phyloP scores from a whole-genome alignment of 257 asterid species.

The Penstemon davidsonii region DNA sequence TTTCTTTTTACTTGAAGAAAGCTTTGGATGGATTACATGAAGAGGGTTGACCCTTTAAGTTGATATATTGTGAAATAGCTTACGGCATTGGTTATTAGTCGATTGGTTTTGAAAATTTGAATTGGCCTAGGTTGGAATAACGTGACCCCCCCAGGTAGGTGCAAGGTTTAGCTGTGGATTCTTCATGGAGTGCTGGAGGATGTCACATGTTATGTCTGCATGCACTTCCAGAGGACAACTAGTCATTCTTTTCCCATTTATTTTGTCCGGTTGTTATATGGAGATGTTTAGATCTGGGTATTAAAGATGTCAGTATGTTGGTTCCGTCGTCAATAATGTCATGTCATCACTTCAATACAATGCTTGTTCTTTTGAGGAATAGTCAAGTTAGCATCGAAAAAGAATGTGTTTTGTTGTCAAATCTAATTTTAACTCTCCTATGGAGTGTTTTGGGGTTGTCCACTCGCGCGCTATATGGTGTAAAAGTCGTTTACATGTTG shows the following conservation, averaged over 20 bases:
- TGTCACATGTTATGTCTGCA: conserved; percentile 7
- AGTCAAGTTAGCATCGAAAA: background rate
- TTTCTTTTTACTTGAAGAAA: conserved; percentile 1
- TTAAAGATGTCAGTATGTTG: background rate
- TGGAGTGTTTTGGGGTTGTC: too few relatives aligned
- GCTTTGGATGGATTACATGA: background rate
- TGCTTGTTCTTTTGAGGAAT: background rate
- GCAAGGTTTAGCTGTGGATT: background rate
- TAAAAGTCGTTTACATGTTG: too few relatives aligned
- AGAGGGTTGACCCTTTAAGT: conserved; percentile 15
- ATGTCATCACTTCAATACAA: background rate
- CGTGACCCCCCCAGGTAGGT: background rate
- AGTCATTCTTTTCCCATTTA: background rate
- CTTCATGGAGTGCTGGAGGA: background rate
- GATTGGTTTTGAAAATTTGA: background rate
- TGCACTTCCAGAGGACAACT: background rate
- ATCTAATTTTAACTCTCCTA: too few relatives aligned
- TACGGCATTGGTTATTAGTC: background rate
- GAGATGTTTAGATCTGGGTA: background rate
- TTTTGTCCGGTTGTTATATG: background rate
- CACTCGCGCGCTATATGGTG: too few relatives aligned
- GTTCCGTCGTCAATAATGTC: background rate
- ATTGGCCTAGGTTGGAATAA: background rate
- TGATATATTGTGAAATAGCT: conserved; percentile 14
- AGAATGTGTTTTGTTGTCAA: background rate